These are phyloP conservation scores for Elsinoe perseae DNA, from an alignment of 2,329 filamentous ascomycete species.

Conservation along the genomic window DNA sequence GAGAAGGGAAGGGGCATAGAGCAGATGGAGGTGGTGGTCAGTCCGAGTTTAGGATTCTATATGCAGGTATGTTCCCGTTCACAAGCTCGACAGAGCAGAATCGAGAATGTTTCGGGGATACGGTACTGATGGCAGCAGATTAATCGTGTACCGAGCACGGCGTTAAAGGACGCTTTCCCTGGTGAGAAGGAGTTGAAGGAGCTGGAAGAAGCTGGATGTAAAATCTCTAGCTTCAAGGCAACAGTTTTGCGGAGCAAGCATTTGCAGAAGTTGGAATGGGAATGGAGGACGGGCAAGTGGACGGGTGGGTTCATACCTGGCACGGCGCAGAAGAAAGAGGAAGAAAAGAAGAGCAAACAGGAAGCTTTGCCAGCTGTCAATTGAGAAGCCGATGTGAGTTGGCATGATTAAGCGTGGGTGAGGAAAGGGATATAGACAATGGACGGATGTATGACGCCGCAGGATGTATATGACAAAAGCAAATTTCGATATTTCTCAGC, in stretches of 20 bases:
- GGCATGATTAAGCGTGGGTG: background rate
- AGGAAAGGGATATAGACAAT: background rate
- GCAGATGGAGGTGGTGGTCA: conserved; percentile 35
- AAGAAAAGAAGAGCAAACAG: conserved; percentile 6
- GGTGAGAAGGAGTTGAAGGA: conserved; percentile 29
- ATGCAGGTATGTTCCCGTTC: conserved; percentile 29
- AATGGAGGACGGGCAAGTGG: conserved; percentile 28
- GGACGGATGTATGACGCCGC: background rate
- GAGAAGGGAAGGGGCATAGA: conserved; percentile 28
- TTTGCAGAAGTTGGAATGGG: conserved; percentile 30
- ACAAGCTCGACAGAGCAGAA: too few relatives aligned
- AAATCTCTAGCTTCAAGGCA: conserved; percentile 32
- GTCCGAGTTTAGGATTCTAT: conserved; percentile 32
- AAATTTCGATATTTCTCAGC: background rate
- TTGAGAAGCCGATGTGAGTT: background rate
- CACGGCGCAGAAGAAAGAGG: conserved; percentile 6
- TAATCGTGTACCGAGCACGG: conserved; percentile 25
- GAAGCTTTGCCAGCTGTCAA: background rate
- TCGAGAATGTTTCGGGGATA: background rate
- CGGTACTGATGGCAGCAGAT: conserved; percentile 19
- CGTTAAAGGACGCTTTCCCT: conserved; percentile 29
- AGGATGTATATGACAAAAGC: background rate
- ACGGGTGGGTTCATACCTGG: conserved; percentile 22
- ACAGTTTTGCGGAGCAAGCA: conserved; percentile 31
- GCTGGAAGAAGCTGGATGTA: conserved; percentile 29